Evolutionary conservation across 495 filamentous ascomycete genomes (phyloP).

Genomic region (Daldinia decipiens): DNA sequence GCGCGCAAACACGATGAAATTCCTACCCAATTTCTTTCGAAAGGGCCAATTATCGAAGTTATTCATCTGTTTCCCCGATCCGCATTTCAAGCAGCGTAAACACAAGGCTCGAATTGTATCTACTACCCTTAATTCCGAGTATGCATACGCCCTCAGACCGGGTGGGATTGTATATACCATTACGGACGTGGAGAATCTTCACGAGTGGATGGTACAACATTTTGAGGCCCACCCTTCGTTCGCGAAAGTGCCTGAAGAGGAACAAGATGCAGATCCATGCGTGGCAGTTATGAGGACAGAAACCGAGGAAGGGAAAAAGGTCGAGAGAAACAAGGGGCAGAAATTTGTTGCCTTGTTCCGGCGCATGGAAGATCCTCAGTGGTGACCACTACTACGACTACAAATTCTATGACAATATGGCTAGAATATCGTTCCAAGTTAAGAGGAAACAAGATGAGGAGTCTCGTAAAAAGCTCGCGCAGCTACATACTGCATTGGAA

Average conservation of each 20-base stretch:
- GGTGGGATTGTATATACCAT: slow-evolving; percentile 94
- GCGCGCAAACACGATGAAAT: slow-evolving; percentile 97
- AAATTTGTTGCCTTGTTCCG: slow-evolving; percentile 91
- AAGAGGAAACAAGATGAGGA: not conserved
- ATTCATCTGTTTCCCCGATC: slow-evolving; percentile 98
- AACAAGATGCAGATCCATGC: slow-evolving; percentile 77
- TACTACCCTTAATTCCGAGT: slow-evolving; percentile 87
- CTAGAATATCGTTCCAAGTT: not conserved
- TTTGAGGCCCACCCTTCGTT: slow-evolving; percentile 78
- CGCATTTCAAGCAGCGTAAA: slow-evolving; percentile 97
- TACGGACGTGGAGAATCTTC: slow-evolving; percentile 94
- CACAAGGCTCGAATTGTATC: slow-evolving; percentile 96
- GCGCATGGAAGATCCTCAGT: slow-evolving; percentile 81
- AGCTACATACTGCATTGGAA: not conserved
- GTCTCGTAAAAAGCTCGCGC: not conserved
- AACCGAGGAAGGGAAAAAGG: slow-evolving; percentile 98
- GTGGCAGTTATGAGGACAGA: slow-evolving; percentile 82
- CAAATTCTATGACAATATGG: slow-evolving; percentile 1
- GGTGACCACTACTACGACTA: slow-evolving; percentile 51
- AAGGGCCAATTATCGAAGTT: slow-evolving; percentile 82
- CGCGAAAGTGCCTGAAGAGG: slow-evolving; percentile 69
- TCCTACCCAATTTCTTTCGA: slow-evolving; percentile 93
- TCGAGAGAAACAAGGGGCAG: slow-evolving; percentile 84
- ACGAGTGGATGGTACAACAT: slow-evolving; percentile 90
- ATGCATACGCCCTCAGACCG: slow-evolving; percentile 85